phyloP scores from a whole-genome alignment of 2,329 filamentous ascomycete genomes.

The Pseudocercospora vitis region DNA sequence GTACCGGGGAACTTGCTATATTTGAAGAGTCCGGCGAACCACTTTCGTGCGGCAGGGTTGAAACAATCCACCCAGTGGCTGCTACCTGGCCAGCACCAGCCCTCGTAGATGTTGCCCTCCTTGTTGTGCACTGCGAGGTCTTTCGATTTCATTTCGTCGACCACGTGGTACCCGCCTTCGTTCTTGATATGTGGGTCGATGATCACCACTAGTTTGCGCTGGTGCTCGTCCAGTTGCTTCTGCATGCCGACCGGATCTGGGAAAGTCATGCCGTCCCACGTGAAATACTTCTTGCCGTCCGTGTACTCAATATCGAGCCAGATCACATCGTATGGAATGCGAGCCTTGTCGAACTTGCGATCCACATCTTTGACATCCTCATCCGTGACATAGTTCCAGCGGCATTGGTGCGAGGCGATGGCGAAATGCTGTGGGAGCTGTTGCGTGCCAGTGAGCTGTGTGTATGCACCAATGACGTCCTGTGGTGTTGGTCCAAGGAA shows the following conservation, averaged over 20 bases:
- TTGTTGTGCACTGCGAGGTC: constrained; percentile 86
- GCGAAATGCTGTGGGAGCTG: constrained; percentile 90
- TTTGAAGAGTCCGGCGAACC: constrained; percentile 88
- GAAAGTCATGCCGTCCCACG: constrained; percentile 90
- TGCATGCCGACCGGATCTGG: constrained; percentile 83
- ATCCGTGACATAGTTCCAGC: constrained; percentile 98
- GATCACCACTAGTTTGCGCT: constrained; percentile 87
- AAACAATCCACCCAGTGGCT: constrained; percentile 97
- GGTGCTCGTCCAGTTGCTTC: constrained; percentile 78
- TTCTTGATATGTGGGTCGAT: constrained; percentile 99
- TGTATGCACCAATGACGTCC: constrained; percentile 78
- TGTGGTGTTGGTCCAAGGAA: constrained; percentile 86
- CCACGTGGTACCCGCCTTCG: constrained; percentile 70
- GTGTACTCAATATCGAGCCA: constrained; percentile 99
- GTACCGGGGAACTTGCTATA: constrained; percentile 87
- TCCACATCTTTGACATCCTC: constrained; percentile 97
- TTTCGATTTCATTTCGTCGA: constrained; percentile 79
- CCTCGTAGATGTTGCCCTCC: constrained; percentile 83
- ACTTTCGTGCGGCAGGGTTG: constrained; percentile 84
- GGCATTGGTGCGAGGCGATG: constrained; percentile 93
- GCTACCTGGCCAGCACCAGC: constrained; percentile 98
- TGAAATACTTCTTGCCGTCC: constrained; percentile 96
- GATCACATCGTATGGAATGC: constrained; percentile 97
- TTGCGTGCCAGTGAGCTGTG: constrained; percentile 86
- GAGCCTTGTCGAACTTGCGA: constrained; percentile 89